Base-by-base conservation (phyloP, 177 flowering plant species). In the Vitis hybrid region DNA sequence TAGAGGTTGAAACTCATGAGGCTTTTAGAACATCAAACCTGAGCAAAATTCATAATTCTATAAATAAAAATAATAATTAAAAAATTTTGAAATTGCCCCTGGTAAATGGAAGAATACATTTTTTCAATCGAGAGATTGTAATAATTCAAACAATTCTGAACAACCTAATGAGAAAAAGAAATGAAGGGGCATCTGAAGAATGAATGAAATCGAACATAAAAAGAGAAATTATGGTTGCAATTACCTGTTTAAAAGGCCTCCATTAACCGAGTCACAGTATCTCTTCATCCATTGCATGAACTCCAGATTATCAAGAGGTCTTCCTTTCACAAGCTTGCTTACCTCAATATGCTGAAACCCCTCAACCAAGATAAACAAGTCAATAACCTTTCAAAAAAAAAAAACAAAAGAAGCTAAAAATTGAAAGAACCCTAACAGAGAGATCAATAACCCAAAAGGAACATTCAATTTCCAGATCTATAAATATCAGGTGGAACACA, bases 201-300 rank as follows among this genome's bases (percentile, higher is more conserved):
- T 38, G 4, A 38, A 38, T 38, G 47, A 38, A 38, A 38, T 38
- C 0, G 47, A 38, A 38, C 7, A 38, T 38, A 38, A 38, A 38
- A 38, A 38, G 10, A 61, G 31, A 10, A 11, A 54, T 19, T 5
- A 31, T 22, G 7, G 5, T 52, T 2, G 66, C 10, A 60, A 6
- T 58, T 77, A 92, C 97, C 63, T 79, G 77, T 81, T 79, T 13
- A 77, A 13, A 19, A 10, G 54, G 20, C 94, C 95, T 47, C 92
- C 92, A 68, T 83, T 89, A 51, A 86, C 89, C 13, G 95, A 86
- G 84, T 95, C 98, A 31, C 89, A 95, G 75, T 95, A 94, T 28
- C 87, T 80, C 80, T 95, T 95, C 97, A 94, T 85, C 99, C 99
- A 95, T 63, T 95, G 99, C 92, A 95, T 87, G 74, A 95, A 92